Percentiles rank a stretch among this genome's conserved stretches.
Evolutionary conservation across 1,284 basidiomycete species (phyloP).

Genomic region (Ustilago lituana): DNA sequence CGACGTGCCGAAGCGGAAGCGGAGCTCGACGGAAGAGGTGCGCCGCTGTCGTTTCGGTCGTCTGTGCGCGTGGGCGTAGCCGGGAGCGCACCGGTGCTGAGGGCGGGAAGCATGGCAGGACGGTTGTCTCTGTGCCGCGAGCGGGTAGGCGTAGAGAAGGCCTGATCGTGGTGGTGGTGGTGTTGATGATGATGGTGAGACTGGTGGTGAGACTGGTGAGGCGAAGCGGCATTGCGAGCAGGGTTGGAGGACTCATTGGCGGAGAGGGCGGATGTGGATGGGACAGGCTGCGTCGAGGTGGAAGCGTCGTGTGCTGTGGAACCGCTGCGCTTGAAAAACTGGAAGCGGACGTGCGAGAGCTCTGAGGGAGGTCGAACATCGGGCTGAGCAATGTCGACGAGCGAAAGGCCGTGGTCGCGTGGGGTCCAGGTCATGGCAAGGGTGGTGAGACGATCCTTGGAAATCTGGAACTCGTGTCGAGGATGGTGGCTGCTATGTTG

Average conservation of each 20-base stretch:
- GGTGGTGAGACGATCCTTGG: constrained; percentile 56
- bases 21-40: background rate
- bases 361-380: constrained; percentile 60
- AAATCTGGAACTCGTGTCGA: constrained; percentile 56
- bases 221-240: constrained; percentile 8
- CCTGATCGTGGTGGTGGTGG: constrained; percentile 15
- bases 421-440: constrained; percentile 63
- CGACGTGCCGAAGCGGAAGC: constrained; percentile 17
- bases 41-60: constrained; percentile 11
- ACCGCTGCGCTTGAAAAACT: constrained; percentile 68
- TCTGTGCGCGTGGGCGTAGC: constrained; percentile 28
- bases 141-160: constrained; percentile 39
- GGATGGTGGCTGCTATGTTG: constrained; percentile 76
- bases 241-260: constrained; percentile 26
- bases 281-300: constrained; percentile 15
- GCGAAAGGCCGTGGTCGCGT: constrained; percentile 67
- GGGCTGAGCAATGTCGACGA: constrained; percentile 68
- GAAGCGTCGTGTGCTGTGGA: constrained; percentile 7
- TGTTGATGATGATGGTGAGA: constrained; percentile 6
- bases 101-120: constrained; percentile 33
- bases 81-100: constrained; percentile 25
- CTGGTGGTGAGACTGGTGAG: constrained; percentile 21
- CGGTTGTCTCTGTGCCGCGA: constrained; percentile 35
- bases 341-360: constrained; percentile 67
- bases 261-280: constrained; percentile 20